Evolutionary conservation across 306 rosid species (phyloP), one percentile per base, ranked within the genome.

Genomic region (Quillaja saponaria): DNA sequence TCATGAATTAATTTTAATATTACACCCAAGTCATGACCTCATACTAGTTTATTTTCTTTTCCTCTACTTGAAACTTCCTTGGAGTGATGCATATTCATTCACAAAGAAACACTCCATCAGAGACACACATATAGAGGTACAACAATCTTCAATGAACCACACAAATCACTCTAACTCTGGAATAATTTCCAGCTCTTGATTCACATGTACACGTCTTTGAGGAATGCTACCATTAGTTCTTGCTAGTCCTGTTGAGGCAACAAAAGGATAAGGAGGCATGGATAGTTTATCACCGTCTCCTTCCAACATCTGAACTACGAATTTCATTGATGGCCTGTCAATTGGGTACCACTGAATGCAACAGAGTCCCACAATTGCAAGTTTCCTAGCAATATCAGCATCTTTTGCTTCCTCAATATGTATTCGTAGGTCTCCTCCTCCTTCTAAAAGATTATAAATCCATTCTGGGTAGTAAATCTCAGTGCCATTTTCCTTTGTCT

Each of bases 361-460:
- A 71, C 80, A 69, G 41, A 76, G 55, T 14, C 54, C 76, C 5
- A 57, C 67, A 1, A 75, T 63, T 5, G 63, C 20, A 35, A 75
- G 50, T 68, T 64, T 75, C 68, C 35, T 69, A 0, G 64, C 53
- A 20, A 75, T 31, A 12, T 13, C 40, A 0, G 10, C 2, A 13
- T 63, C 71, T 21, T 42, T 42, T 3, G 34, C 76, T 0, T 62
- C 20, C 1, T 28, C 47, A 13, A 40, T 49, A 0, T 8, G n/a
- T 3, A 75, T 16, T 11, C 17, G 28, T 16, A 39, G 15, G 11
- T 61, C 17, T 35, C 19, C 34, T 34, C 61, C 58, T 6, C 7
- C 16, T 39, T 55, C 47, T 5, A 68, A 18, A 9, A 68, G 47
- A 48, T 48, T 58, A 63, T 58, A 48, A 3, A 68, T 67, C 80